Base-by-base conservation (phyloP, 768 basidiomycete genomes). In the Tulasnella sp. region DNA sequence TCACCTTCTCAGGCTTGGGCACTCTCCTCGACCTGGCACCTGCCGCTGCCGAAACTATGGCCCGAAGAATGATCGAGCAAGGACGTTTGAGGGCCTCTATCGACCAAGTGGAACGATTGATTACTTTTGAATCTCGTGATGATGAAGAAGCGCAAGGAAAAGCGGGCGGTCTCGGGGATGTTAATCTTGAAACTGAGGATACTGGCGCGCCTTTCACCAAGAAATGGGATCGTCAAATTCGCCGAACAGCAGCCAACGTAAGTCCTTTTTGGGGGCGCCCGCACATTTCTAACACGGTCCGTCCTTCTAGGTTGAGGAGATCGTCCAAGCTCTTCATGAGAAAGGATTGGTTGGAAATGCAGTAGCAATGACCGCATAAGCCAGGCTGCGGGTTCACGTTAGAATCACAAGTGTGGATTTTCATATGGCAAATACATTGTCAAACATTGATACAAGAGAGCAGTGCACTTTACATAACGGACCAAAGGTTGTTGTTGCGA, bases 51-150 rank as follows among this genome's bases (percentile, higher is more conserved):
- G 98, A 99, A 86, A 95, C 92, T 0, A 98, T 99, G 93, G 97
- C 97, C 14, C 90, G 97, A 76, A 94, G 94, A 84, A 99, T 99
- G 98, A 98, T 99, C 75, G 96, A 98, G 84, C 98, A 99, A 86
- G 94, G 95, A 12, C 92, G 98, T 78, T 86, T 99, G 80, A 92
- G 94, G 81, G 98, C 94, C 38, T 92, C 92, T 79, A 97, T 99
- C 79, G 98, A 99, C 84, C 98, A 99, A 84, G 96, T 98, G 19
- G 95, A 97, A 80, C 92, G 90, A 82, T 88, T 99, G 72, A 97
- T 99, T 81, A 94, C 93, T 89, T 99, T 99, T 81, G 96, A 98
- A 82, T 92, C 90, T 52, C 89, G 90, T 48, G 97, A 98, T 83
- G 96, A 96, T 80, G 95, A 97, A 79, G 93, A 94, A 81, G 94